Conservation (phyloP, 257 asterid genomes). For the Paraleonurus japonicus region DNA sequence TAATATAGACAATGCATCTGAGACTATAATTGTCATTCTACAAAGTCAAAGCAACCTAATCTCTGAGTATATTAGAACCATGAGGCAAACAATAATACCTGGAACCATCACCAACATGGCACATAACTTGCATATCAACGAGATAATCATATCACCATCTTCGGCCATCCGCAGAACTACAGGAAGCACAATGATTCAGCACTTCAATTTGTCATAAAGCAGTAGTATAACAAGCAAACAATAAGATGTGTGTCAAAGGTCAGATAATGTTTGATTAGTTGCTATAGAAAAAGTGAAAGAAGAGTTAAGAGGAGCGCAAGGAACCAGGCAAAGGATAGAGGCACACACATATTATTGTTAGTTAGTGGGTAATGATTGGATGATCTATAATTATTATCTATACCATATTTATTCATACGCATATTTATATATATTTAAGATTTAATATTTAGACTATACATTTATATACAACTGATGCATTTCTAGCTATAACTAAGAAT, state of each 20-base stretch:
- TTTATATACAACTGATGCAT: not conserved
- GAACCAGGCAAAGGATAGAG: not conserved
- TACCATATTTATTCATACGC: no score
- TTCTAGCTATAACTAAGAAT: not conserved
- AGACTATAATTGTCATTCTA: conserved; percentile 11
- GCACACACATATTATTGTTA: conserved; percentile 1
- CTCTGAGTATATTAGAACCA: not conserved
- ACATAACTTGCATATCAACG: conserved; percentile 68
- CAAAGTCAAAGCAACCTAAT: conserved; percentile 3
- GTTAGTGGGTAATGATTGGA: not conserved
- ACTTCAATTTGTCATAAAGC: conserved; percentile 14
- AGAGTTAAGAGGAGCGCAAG: conserved; percentile 10
- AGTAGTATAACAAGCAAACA: not conserved
- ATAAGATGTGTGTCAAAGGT: conserved; percentile 1
- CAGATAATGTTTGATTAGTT: not conserved
- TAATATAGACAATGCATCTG: conserved; percentile 4
- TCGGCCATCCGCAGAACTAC: conserved; percentile 46
- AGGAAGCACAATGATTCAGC: conserved; percentile 34
- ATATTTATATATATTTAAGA: no score
- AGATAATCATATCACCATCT: conserved; percentile 46
- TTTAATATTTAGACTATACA: not conserved
- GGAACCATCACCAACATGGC: conserved; percentile 68
- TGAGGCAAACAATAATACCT: conserved; percentile 42
- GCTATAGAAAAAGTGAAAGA: conserved; percentile 4
- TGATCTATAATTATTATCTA: not conserved